Evolutionary conservation across 495 filamentous ascomycete species (phyloP).

Genomic region (Parachaetomium inaequale): DNA sequence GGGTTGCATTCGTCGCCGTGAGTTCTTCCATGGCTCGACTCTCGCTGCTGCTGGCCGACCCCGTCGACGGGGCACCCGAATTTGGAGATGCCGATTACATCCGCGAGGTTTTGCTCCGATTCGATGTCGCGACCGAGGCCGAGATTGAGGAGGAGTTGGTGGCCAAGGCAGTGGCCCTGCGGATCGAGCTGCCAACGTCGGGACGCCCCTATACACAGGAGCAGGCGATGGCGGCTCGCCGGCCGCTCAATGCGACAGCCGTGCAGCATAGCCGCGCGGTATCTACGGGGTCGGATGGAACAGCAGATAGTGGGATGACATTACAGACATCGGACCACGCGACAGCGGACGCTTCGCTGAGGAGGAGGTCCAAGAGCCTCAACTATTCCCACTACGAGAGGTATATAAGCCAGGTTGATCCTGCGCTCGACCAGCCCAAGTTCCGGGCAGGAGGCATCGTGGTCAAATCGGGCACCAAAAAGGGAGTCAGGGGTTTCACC

Average conservation of each 20-base stretch:
- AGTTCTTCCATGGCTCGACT: conserved; percentile 18
- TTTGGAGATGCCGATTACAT: conserved; percentile 42
- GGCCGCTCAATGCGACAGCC: conserved; percentile 28
- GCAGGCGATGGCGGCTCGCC: background rate
- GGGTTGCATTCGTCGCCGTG: background rate
- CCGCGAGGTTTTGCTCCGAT: conserved; percentile 41
- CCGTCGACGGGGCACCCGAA: conserved; percentile 28
- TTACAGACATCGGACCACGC: conserved; percentile 23
- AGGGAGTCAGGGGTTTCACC: conserved; percentile 41
- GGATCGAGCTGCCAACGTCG: conserved; percentile 37
- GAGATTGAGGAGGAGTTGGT: conserved; percentile 39
- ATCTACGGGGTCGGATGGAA: conserved; percentile 24
- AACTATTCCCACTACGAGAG: conserved; percentile 53
- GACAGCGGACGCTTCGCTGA: conserved; percentile 24
- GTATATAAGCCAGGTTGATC: conserved; percentile 44
- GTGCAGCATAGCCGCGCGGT: conserved; percentile 25
- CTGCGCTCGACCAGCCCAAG: conserved; percentile 37
- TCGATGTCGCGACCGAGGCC: conserved; percentile 37
- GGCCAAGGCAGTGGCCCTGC: conserved; percentile 39
- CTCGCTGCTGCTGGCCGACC: conserved; percentile 17
- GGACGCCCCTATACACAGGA: background rate
- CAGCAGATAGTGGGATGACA: conserved; percentile 9
- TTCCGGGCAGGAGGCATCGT: conserved; percentile 32
- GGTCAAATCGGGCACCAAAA: conserved; percentile 37
- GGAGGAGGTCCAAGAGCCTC: conserved; percentile 40